These are phyloP conservation scores for Chrysanthemum seticuspe DNA, from an alignment of 129 eudicot species.

Conservation along the genomic window DNA sequence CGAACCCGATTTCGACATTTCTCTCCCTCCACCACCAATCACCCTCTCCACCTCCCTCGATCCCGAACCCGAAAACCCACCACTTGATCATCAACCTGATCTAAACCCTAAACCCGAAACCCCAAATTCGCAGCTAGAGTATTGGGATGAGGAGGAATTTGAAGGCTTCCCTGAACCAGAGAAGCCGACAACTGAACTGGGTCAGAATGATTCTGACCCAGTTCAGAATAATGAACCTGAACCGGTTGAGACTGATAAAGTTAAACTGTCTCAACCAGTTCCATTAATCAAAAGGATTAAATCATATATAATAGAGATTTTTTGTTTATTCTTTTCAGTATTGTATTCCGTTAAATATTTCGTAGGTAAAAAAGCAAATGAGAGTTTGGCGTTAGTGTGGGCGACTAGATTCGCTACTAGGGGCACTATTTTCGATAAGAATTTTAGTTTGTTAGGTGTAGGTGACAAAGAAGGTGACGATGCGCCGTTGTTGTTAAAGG, in stretches of 20 bases:
- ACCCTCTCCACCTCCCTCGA: constrained; percentile 58
- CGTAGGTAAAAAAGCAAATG: constrained; percentile 73
- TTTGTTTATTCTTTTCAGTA: constrained; percentile 53
- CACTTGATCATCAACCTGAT: constrained; percentile 28
- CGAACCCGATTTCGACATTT: constrained; percentile 26
- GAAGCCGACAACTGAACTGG: constrained; percentile 32
- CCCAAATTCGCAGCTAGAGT: constrained; percentile 50
- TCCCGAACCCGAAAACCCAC: constrained; percentile 34
- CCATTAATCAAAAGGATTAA: constrained; percentile 22
- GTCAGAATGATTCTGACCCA: constrained; percentile 21
- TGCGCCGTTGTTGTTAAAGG: constrained; percentile 82
- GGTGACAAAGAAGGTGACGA: constrained; percentile 67
- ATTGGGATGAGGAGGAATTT: constrained; percentile 98
- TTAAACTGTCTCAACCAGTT: constrained; percentile 16
- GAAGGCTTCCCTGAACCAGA: constrained; percentile 72
- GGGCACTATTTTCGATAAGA: constrained; percentile 74
- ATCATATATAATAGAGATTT: constrained; percentile 54
- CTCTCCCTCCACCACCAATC: constrained; percentile 57
- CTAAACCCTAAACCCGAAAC: constrained; percentile 27
- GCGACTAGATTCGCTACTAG: constrained; percentile 64
- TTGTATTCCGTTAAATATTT: constrained; percentile 59
- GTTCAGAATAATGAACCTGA: neutral
- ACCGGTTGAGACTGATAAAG: neutral
- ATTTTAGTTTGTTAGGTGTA: constrained; percentile 82
- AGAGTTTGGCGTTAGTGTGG: constrained; percentile 89